Percentiles rank a stretch among this genome's conserved stretches.
Evolutionary conservation across 2,329 filamentous ascomycete genomes (phyloP).

Genomic region (Fusarium sp.): DNA sequence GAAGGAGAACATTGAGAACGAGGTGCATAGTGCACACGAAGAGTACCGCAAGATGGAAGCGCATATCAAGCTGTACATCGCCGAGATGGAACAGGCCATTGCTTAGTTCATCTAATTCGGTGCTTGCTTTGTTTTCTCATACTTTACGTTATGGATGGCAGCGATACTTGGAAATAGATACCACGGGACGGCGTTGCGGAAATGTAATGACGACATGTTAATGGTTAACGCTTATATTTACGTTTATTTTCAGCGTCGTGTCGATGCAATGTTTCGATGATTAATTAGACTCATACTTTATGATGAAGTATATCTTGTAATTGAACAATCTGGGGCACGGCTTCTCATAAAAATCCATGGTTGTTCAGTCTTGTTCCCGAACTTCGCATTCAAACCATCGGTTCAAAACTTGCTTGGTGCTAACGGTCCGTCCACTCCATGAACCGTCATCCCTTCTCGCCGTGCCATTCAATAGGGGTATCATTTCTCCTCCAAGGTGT

Average conservation of each 20-base stretch:
- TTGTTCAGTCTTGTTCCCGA: conserved; percentile 8
- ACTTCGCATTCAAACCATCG: conserved; percentile 69
- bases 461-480: conserved; percentile 73
- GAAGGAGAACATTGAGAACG: conserved; percentile 96
- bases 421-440: conserved; percentile 70
- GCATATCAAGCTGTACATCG: conserved; percentile 97
- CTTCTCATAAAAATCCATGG: not conserved
- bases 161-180: conserved; percentile 50
- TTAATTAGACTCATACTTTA: not conserved
- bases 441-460: conserved; percentile 63
- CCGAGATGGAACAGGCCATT: conserved; percentile 96
- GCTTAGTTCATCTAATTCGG: conserved; percentile 37
- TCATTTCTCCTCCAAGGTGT: conserved; percentile 61
- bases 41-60: conserved; percentile 98
- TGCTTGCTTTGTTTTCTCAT: conserved; percentile 16
- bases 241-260: conserved; percentile 17
- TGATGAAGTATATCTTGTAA: not conserved
- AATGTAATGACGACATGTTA: conserved; percentile 32
- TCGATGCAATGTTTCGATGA: conserved; percentile 14
- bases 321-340: not conserved
- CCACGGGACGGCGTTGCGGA: conserved; percentile 57
- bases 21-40: conserved; percentile 89
- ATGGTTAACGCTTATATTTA: conserved; percentile 20
- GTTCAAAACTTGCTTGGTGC: conserved; percentile 67
- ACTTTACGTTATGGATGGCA: conserved; percentile 29